Percentiles rank a stretch among this genome's conserved stretches.
phyloP scores from a whole-genome alignment of 805 yeast species.

The Lipomyces starkeyi region DNA sequence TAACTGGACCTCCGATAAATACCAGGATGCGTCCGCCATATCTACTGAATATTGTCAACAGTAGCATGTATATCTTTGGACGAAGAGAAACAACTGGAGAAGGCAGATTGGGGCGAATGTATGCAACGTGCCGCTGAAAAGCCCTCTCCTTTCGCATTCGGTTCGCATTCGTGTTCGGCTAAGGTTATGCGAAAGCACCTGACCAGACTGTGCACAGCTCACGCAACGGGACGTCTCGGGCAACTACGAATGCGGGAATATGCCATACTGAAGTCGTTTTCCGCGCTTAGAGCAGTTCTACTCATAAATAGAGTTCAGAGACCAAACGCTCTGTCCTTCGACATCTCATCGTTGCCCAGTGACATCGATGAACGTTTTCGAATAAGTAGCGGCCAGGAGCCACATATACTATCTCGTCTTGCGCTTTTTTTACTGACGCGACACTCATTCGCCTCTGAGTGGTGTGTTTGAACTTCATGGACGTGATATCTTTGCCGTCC shows the following conservation, averaged over 20 bases:
- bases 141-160: no score
- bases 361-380: background rate
- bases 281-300: no score
- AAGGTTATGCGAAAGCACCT: no score
- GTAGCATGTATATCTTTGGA: no score
- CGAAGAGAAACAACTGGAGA: no score
- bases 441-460: background rate
- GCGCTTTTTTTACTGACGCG: background rate
- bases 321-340: background rate
- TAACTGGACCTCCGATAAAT: conserved; percentile 21
- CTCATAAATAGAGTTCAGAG: background rate
- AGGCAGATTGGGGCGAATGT: no score
- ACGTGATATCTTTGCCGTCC: conserved; percentile 28
- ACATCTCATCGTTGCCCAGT: background rate
- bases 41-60: no score
- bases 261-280: no score
- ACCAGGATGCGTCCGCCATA: conserved; percentile 22
- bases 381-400: background rate
- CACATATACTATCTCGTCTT: background rate
- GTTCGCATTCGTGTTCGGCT: background rate
- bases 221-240: no score
- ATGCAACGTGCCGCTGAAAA: no score
- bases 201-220: no score
- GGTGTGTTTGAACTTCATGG: conserved; percentile 16
- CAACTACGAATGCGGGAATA: no score